Base-by-base conservation (phyloP, 2,329 filamentous ascomycete species). In the Aspergillus bombycis region DNA sequence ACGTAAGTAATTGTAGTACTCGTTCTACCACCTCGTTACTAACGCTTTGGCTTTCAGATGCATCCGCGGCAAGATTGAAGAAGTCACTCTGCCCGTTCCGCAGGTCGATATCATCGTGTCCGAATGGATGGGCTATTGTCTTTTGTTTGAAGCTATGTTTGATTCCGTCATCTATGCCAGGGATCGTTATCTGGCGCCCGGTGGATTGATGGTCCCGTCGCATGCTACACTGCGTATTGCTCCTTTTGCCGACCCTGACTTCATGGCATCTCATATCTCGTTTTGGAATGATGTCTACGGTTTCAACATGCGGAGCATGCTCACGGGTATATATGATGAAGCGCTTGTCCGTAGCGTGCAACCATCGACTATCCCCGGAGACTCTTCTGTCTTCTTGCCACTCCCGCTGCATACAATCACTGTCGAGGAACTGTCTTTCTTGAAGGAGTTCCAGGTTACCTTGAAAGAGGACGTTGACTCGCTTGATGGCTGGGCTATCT, bases 111-210 rank as follows among this genome's bases (percentile, higher is more conserved):
- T 98, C 72, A 97, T 98, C 74, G 90, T 98, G 65, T 96, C 92
- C 64, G 94, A 98, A 78, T 98, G 94, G 94, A 98, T 98, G 94
- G 94, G 94, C 34, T 98, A 98, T 76, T 92, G 90, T 67, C 85
- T 97, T 21, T 85, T 97, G 7, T 98, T 96, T 77, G 94, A 98
- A 79, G 93, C 93, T 61, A 98, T 98, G 94, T 88, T 98, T 32
- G 93, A 95, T 67, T 96, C 92, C 56, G 92, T 98, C 26, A 85
- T 98, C 57, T 94, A 88, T 74, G 94, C 94, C 50, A 86, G 94
- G 65, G 94, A 98, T 79, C 88, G 87, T 70, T 97, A 97, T 77
- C 87, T 98, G 28, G 88, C 86, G 64, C 87, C 90, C 0, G 89
- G 88, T 61, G 94, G 94, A 19, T 83, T 97, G 58, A 89, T 98